These are phyloP conservation scores for Prototheca stagnorum DNA, from an alignment of 163 green algal species.

Conservation along the genomic window DNA sequence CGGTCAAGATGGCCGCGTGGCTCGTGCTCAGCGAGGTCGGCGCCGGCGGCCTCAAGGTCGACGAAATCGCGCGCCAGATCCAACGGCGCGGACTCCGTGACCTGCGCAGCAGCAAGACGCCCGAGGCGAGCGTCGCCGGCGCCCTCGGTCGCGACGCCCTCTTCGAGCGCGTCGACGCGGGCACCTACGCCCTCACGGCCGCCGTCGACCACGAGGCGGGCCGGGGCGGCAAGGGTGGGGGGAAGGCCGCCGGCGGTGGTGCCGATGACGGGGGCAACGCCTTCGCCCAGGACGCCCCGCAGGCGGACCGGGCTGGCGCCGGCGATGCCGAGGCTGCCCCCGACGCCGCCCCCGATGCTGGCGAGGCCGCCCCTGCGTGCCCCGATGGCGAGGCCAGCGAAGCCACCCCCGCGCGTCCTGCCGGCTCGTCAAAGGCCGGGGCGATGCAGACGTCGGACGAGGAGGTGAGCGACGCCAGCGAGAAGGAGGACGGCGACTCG, in stretches of 20 bases:
- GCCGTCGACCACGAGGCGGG: slow-evolving; percentile 16
- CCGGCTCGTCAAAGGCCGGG: too few relatives aligned
- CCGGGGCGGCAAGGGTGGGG: slow-evolving; percentile 1
- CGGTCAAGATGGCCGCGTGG: slow-evolving; percentile 67
- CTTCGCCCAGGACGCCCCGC: too few relatives aligned
- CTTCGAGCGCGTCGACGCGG: slow-evolving; percentile 46
- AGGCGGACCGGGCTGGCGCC: too few relatives aligned
- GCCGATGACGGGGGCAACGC: too few relatives aligned
- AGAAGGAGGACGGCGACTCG: background rate
- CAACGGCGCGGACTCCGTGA: slow-evolving; percentile 46
- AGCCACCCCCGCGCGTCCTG: too few relatives aligned
- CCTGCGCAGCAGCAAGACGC: slow-evolving; percentile 45
- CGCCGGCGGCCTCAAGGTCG: slow-evolving; percentile 41
- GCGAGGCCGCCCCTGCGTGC: background rate
- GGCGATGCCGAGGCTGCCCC: too few relatives aligned
- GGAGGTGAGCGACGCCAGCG: background rate
- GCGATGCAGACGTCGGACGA: too few relatives aligned
- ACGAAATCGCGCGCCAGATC: slow-evolving; percentile 58
- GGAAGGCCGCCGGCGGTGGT: too few relatives aligned
- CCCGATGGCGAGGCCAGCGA: too few relatives aligned
- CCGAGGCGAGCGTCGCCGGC: slow-evolving; percentile 36
- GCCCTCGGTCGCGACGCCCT: slow-evolving; percentile 57
- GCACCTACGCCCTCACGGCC: slow-evolving; percentile 54
- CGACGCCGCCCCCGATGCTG: too few relatives aligned
- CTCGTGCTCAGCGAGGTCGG: slow-evolving; percentile 56